Base-by-base conservation (phyloP, 768 basidiomycete species). In the Leccinum fibrillosum region DNA sequence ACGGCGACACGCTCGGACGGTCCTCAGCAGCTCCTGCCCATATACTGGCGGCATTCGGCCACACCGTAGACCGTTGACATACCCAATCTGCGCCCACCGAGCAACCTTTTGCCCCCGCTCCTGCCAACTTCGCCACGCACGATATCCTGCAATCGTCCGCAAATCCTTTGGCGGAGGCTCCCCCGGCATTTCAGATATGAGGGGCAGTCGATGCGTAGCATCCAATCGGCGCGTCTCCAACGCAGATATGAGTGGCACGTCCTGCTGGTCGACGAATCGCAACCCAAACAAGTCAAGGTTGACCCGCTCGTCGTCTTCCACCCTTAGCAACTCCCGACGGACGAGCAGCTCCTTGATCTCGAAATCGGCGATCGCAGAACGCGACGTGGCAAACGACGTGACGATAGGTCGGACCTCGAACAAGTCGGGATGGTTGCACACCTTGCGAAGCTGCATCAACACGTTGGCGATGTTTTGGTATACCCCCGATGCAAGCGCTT, bases 361-460 rank as follows among this genome's bases (percentile, higher is more conserved):
- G 73, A 86, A 86, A 74, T 92, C 84, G 60, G 84, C 92, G 60
- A 84, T 80, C 55, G 81, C 92, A 57, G 87, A 94, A 63, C 82
- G 89, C 57, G 76, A 77, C 86, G 84, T 88, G 5, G 81, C 85
- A 71, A 88, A 92, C 25, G 82, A 93, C 53, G 83, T 91, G 55
- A 85, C 86, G 59, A 88, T 86, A 1, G 94, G 91, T 64, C 94
- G 88, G 52, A 91, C 86, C 72, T 95, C 91, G 69, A 96, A 95
- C 10, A 94, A 78, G 72, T 94, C 89, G 0, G 95, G 96, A 72
- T 98, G 94, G 55, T 92, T 94, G 77, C 93, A 93, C 45, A 96
- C 92, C 77, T 98, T 98, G 55, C 97, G 88, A 4, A 98, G 81
- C 71, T 99, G 97, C 97, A 98, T 99, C 59, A 98, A 82, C 56